These are phyloP conservation scores for Pinguiococcus pyrenoidosus DNA, from an alignment of 108 stramenopile species.

Conservation along the genomic window DNA sequence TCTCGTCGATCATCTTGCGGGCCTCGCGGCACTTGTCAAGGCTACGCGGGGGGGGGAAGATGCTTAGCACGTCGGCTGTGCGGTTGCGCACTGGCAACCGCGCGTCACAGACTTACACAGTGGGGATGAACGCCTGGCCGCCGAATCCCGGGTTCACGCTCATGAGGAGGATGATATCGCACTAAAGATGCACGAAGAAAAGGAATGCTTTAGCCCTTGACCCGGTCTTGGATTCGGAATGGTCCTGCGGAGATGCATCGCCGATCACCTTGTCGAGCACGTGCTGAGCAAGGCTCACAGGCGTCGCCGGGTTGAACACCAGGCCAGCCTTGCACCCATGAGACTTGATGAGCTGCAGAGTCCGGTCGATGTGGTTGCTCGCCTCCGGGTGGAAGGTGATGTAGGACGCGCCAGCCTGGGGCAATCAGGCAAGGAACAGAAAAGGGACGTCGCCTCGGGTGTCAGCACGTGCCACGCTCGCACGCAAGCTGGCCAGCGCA, in stretches of 20 bases:
- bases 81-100: no score
- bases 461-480: no score
- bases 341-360: slow-evolving; percentile 78
- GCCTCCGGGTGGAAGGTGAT: slow-evolving; percentile 99
- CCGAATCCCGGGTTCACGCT: slow-evolving; percentile 95
- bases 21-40: slow-evolving; percentile 86
- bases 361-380: slow-evolving; percentile 74
- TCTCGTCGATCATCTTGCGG: slow-evolving; percentile 85
- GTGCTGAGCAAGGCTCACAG: slow-evolving; percentile 66
- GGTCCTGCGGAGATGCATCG: no score
- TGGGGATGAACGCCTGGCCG: slow-evolving; percentile 91
- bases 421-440: no score
- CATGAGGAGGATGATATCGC: slow-evolving; percentile 95
- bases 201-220: no score
- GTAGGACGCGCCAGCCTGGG: slow-evolving; percentile 92
- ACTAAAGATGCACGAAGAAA: no score
- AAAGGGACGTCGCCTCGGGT: no score
- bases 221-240: no score
- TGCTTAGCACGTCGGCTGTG: no score
- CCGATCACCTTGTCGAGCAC: slow-evolving; percentile 95
- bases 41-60: no score
- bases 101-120: no score
- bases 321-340: slow-evolving; percentile 91
- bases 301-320: slow-evolving; percentile 91
- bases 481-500: no score